A percentile compares a stretch with the other conserved stretches of the same genome.
Conservation (phyloP, 164 flowering plant species). For the Vitis labrusca region DNA sequence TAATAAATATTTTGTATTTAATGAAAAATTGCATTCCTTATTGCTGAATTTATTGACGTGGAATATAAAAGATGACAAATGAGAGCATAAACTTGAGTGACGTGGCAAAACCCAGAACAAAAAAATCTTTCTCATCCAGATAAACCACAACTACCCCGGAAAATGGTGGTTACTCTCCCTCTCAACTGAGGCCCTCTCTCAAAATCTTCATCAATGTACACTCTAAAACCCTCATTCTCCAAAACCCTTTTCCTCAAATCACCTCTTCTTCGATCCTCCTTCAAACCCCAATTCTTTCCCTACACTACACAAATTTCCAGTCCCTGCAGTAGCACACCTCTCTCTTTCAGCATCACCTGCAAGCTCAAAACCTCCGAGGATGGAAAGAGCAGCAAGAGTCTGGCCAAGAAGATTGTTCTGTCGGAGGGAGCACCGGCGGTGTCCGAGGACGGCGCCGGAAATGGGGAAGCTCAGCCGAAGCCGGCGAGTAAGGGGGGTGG, state of each 20-base stretch:
- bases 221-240: conserved; percentile 24
- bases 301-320: conserved; percentile 11
- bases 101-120: too few relatives aligned
- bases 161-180: conserved; percentile 13
- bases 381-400: conserved; percentile 15
- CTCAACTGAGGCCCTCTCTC: neutral
- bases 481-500: neutral
- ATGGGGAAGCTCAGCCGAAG: conserved; percentile 19
- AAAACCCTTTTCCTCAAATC: conserved; percentile 17
- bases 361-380: conserved; percentile 40
- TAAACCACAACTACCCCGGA: conserved; percentile 9
- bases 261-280: conserved; percentile 14
- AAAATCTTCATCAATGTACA: conserved; percentile 28
- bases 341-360: conserved; percentile 24
- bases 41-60: too few relatives aligned
- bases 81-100: too few relatives aligned
- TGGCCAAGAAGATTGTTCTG: conserved; percentile 49
- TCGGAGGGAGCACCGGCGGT: conserved; percentile 51
- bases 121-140: neutral
- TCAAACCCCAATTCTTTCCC: conserved; percentile 6
- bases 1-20: too few relatives aligned
- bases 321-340: conserved; percentile 8
- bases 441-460: conserved; percentile 28
- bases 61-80: too few relatives aligned
- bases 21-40: too few relatives aligned